Percentiles rank a stretch among this genome's conserved stretches.
Evolutionary conservation across 1,139 yeast species (phyloP).

Genomic region (Scheffersomyces stambukii): DNA sequence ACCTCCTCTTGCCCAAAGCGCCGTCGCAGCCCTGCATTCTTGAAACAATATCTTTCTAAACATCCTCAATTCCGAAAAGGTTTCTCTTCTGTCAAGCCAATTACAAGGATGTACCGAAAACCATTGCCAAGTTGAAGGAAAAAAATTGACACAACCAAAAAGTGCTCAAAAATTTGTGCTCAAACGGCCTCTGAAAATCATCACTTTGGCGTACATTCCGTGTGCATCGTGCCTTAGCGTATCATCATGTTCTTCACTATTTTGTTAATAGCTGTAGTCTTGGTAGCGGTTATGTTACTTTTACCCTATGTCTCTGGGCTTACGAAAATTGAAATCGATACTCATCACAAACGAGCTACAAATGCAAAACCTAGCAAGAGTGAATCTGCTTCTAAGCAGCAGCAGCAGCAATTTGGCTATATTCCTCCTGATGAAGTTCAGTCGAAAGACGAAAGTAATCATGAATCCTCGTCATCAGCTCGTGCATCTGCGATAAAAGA

Average conservation of each 20-base stretch:
- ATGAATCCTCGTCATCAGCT: conserved; percentile 15
- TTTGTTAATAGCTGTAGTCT: conserved; percentile 20
- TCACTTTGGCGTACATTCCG: not conserved
- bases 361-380: conserved; percentile 4
- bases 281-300: conserved; percentile 27
- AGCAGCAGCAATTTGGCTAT: conserved; percentile 20
- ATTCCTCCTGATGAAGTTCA: conserved; percentile 38
- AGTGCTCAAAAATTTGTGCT: not conserved
- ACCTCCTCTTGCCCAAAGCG: no score
- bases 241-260: conserved; percentile 27
- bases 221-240: not conserved
- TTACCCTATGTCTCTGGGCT: conserved; percentile 40
- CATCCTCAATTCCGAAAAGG: no score
- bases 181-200: not conserved
- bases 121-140: not conserved
- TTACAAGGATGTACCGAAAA: no score
- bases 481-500: conserved; percentile 28
- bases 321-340: conserved; percentile 25
- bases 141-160: conserved; percentile 1
- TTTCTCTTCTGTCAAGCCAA: conserved; percentile 2
- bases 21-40: no score
- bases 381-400: conserved; percentile 2
- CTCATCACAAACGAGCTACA: conserved; percentile 10
- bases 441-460: conserved; percentile 10
- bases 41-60: no score